Evolutionary conservation across 2,329 filamentous ascomycete species (phyloP).

Genomic region (Sporothrix inflata): DNA sequence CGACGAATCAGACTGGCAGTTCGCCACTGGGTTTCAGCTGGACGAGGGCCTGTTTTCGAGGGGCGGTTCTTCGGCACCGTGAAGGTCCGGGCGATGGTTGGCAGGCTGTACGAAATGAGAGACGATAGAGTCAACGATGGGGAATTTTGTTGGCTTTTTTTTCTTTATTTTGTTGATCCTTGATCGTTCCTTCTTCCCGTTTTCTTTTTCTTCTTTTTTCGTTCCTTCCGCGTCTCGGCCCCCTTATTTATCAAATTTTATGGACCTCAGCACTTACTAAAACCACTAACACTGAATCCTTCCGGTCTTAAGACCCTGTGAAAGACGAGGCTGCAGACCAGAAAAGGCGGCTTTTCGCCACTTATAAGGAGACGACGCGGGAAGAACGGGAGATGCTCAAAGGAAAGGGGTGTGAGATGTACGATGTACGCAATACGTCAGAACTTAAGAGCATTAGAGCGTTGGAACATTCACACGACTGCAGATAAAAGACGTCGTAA

Average conservation of each 20-base stretch:
- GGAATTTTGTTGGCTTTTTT: neutral
- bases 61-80: neutral
- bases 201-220: too few species aligned
- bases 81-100: neutral
- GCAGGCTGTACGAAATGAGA: neutral
- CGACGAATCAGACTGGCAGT: conserved; percentile 11
- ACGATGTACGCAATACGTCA: neutral
- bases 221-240: neutral
- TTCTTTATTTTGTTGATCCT: neutral
- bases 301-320: neutral
- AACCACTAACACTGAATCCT: neutral
- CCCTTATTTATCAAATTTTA: neutral
- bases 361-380: neutral
- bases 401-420: neutral
- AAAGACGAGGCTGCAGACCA: neutral
- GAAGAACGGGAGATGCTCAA: neutral
- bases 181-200: neutral
- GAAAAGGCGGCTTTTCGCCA: neutral
- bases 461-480: too few species aligned
- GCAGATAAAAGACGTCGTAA: too few species aligned
- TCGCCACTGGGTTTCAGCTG: conserved; percentile 14
- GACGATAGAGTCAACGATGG: too few species aligned
- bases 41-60: neutral
- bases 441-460: neutral
- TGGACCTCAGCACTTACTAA: neutral